Percentiles rank a stretch among this genome's conserved stretches.
Conservation (phyloP, 495 filamentous ascomycete genomes). For the Hypoxylon intermedium region DNA sequence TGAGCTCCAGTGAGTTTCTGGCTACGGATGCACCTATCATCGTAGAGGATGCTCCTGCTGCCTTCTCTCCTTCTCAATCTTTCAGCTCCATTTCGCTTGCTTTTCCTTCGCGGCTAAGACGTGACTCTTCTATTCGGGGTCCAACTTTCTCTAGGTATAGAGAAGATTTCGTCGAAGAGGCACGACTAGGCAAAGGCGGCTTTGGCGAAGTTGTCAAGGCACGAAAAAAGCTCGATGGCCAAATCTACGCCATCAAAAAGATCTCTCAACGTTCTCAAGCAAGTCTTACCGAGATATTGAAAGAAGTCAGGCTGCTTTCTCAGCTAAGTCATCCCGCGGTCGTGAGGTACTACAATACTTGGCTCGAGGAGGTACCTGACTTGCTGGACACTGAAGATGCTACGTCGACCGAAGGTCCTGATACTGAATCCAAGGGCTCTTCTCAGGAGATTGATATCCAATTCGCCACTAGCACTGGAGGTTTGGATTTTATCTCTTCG, state of each 20-base stretch:
- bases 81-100: conserved; percentile 48
- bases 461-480: conserved; percentile 71
- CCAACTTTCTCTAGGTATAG: conserved; percentile 72
- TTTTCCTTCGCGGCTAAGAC: conserved; percentile 52
- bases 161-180: conserved; percentile 89
- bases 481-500: conserved; percentile 92
- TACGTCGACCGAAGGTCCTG: conserved; percentile 61
- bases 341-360: conserved; percentile 93
- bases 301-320: conserved; percentile 89
- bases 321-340: conserved; percentile 94
- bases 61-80: conserved; percentile 45
- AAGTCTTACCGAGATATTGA: conserved; percentile 83
- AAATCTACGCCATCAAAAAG: conserved; percentile 95
- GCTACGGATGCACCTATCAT: conserved; percentile 65
- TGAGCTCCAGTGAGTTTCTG: conserved; percentile 88
- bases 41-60: conserved; percentile 47
- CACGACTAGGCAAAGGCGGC: conserved; percentile 87
- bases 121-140: conserved; percentile 56
- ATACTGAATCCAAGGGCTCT: conserved; percentile 44
- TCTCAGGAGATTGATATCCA: conserved; percentile 63
- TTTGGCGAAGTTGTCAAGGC: conserved; percentile 98
- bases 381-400: conserved; percentile 64
- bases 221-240: conserved; percentile 89
- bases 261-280: conserved; percentile 82
- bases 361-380: conserved; percentile 78